Conservation (phyloP, 2,329 filamentous ascomycete species). For the Fusarium humuli region DNA sequence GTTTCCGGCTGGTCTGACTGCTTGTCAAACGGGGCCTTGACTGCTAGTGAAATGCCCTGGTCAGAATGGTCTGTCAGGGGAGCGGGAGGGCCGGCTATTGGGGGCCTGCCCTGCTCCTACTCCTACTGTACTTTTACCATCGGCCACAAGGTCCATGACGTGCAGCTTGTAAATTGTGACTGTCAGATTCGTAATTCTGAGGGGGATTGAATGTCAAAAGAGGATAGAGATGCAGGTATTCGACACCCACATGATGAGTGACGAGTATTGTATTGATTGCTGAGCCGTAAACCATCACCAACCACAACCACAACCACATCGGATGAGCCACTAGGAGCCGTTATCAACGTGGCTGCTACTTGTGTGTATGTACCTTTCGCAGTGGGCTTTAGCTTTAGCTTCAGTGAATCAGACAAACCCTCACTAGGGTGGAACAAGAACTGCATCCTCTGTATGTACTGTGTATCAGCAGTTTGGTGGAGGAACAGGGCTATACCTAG, state of each 20-base stretch:
- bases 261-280: background rate
- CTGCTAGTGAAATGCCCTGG: slow-evolving; percentile 22
- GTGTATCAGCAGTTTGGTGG: slow-evolving; percentile 24
- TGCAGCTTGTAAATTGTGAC: slow-evolving; percentile 20
- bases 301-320: background rate
- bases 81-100: slow-evolving; percentile 29
- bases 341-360: slow-evolving; percentile 37
- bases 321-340: slow-evolving; percentile 28
- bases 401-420: slow-evolving; percentile 18
- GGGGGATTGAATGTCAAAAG: background rate
- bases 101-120: slow-evolving; percentile 9
- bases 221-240: background rate
- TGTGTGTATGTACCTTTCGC: background rate
- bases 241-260: slow-evolving; percentile 21
- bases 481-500: slow-evolving; percentile 9
- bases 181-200: slow-evolving; percentile 4
- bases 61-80: slow-evolving; percentile 25
- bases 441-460: slow-evolving; percentile 14
- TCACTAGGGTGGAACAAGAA: slow-evolving; percentile 25
- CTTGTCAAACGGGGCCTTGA: slow-evolving; percentile 29
- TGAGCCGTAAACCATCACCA: slow-evolving; percentile 15
- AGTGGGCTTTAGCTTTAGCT: background rate
- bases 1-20: slow-evolving; percentile 35
- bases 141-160: slow-evolving; percentile 28
- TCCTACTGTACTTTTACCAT: background rate